phyloP scores from a whole-genome alignment of 306 rosid genomes.

The Astragalus glycyphyllos region DNA sequence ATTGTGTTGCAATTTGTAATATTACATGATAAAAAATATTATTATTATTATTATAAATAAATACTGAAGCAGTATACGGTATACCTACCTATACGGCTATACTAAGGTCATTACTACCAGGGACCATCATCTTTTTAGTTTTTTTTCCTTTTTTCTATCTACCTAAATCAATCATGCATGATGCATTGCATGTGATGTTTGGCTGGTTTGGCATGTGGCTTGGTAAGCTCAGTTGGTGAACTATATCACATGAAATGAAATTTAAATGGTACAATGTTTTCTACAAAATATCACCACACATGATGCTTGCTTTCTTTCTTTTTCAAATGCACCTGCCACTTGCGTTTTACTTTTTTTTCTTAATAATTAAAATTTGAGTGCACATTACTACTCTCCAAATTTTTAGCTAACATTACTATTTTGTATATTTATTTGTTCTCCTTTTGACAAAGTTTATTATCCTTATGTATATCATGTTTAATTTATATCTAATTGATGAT shows the following conservation, averaged over 20 bases:
- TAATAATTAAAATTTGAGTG: no score
- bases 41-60: no score
- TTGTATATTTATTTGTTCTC: not conserved
- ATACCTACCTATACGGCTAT: no score
- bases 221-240: not conserved
- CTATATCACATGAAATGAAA: not conserved
- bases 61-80: no score
- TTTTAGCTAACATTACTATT: not conserved
- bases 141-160: not conserved
- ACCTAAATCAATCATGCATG: conserved; percentile 22
- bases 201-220: conserved; percentile 14
- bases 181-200: conserved; percentile 33
- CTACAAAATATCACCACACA: not conserved
- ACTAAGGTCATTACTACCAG: no score
- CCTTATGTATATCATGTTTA: not conserved
- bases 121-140: not conserved
- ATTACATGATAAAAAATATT: no score
- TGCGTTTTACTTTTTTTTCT: no score
- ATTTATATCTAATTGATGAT: not conserved
- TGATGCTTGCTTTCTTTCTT: not conserved
- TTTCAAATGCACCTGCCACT: not conserved
- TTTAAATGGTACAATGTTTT: not conserved
- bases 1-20: not conserved
- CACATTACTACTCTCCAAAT: no score
- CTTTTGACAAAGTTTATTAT: not conserved